A percentile compares a stretch with the other conserved stretches of the same genome.
Conservation (phyloP, 2,329 filamentous ascomycete species). For the Alternaria sp. region DNA sequence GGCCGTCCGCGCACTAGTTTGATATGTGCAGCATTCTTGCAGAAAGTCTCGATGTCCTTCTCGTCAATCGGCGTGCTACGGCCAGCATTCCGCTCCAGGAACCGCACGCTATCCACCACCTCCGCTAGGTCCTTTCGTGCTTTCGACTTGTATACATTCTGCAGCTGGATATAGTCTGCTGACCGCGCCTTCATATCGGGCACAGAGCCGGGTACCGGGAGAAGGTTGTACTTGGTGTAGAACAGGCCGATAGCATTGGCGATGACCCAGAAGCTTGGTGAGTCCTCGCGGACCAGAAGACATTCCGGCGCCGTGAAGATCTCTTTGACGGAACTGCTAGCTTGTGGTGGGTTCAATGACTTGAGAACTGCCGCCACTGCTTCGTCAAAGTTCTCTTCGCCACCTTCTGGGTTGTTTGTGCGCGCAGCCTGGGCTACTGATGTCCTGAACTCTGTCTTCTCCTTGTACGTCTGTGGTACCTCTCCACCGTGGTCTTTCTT, state of each 20-base stretch:
- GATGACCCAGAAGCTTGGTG: conserved; percentile 85
- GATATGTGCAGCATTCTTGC: conserved; percentile 92
- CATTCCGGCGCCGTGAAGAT: conserved; percentile 76
- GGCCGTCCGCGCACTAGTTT: conserved; percentile 77
- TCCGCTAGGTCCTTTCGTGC: conserved; percentile 79
- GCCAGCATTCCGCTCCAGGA: conserved; percentile 59
- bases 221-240: conserved; percentile 70
- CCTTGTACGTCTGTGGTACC: conserved; percentile 75
- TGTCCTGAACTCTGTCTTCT: conserved; percentile 83
- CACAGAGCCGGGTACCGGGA: conserved; percentile 84
- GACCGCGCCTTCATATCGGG: conserved; percentile 99
- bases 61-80: conserved; percentile 61
- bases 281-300: conserved; percentile 52
- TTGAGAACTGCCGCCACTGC: conserved; percentile 87
- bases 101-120: conserved; percentile 70
- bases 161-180: conserved; percentile 84
- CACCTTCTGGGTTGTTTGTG: conserved; percentile 77
- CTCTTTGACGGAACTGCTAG: conserved; percentile 74
- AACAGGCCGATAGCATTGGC: conserved; percentile 80
- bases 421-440: conserved; percentile 71
- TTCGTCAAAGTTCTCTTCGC: conserved; percentile 97
- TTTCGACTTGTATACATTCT: conserved; percentile 91
- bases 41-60: conserved; percentile 86
- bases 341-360: conserved; percentile 72
- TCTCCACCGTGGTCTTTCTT: conserved; percentile 71